Percentiles rank a stretch among this genome's conserved stretches.
These are phyloP conservation scores for Diaporthe ampelina DNA, from an alignment of 2,329 filamentous ascomycete species.

Conservation along the genomic window DNA sequence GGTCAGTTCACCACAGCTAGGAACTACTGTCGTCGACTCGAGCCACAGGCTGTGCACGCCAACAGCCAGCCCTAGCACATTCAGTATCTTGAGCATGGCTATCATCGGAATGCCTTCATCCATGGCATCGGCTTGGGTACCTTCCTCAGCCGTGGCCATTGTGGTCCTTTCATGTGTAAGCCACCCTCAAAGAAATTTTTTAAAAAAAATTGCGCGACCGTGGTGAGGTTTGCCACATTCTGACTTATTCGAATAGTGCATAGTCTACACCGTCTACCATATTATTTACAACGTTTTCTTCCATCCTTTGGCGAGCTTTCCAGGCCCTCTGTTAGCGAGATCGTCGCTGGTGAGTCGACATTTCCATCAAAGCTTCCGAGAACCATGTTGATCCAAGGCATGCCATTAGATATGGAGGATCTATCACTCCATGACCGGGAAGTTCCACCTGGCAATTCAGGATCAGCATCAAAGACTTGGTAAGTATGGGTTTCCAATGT, in stretches of 20 bases:
- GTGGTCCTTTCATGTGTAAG: neutral
- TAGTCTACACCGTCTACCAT: neutral
- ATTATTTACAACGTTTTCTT: constrained; percentile 5
- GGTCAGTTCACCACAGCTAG: neutral
- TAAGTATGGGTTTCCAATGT: neutral
- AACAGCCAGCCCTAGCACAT: neutral
- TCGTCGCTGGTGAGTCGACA: constrained; percentile 5
- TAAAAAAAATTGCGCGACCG: too few relatives aligned
- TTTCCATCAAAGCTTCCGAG: rapidly evolving
- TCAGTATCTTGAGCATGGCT: neutral
- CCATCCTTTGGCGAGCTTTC: neutral
- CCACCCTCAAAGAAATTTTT: too few relatives aligned
- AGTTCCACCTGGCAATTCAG: constrained; percentile 9
- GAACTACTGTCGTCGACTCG: neutral
- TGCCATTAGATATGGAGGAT: constrained; percentile 11
- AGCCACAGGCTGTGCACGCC: neutral
- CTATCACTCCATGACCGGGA: constrained; percentile 1
- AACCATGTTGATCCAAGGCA: neutral
- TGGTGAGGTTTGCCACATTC: neutral
- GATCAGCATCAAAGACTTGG: constrained; percentile 1
- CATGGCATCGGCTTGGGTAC: neutral
- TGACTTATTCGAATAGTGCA: neutral
- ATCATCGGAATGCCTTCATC: neutral
- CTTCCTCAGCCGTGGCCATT: neutral
- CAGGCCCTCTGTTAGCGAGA: constrained; percentile 7